These are phyloP conservation scores for Aquilaria malaccensis DNA, from an alignment of 345 rosid genomes.

Conservation along the genomic window DNA sequence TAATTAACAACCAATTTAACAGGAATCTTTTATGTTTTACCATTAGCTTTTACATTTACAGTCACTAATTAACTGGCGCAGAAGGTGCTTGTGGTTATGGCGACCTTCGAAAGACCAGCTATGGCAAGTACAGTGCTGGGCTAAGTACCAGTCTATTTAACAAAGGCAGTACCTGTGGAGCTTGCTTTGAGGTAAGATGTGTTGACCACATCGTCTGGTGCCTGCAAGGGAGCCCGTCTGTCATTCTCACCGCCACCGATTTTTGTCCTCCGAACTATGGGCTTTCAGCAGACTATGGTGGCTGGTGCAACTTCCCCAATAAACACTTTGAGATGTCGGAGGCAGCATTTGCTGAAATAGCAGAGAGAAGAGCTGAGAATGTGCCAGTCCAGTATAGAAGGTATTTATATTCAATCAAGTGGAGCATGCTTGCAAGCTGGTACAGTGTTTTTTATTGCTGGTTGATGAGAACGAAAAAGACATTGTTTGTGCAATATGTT, in stretches of 20 bases:
- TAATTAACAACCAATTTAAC: constrained; percentile 10
- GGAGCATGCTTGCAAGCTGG: background rate
- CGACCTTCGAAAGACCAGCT: constrained; percentile 61
- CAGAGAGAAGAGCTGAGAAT: constrained; percentile 53
- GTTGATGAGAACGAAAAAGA: background rate
- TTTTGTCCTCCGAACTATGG: constrained; percentile 92
- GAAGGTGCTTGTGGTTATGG: constrained; percentile 97
- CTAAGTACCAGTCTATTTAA: constrained; percentile 72
- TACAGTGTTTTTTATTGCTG: background rate
- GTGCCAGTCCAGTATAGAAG: constrained; percentile 81
- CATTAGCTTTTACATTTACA: background rate
- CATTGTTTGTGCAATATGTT: constrained; percentile 7
- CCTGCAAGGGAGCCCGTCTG: constrained; percentile 73
- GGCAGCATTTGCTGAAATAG: constrained; percentile 81
- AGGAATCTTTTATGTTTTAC: background rate
- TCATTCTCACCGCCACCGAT: constrained; percentile 81
- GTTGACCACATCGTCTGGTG: constrained; percentile 89
- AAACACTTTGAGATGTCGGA: constrained; percentile 88
- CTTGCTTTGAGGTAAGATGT: constrained; percentile 82
- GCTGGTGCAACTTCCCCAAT: constrained; percentile 93
- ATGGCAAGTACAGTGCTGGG: constrained; percentile 70
- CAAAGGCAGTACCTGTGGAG: constrained; percentile 84
- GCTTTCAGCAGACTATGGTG: constrained; percentile 74
- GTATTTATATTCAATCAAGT: constrained; percentile 14
- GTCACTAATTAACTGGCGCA: constrained; percentile 21